Conservation (phyloP, 1,139 yeast genomes). For the Blastobotrys ciferrii region DNA sequence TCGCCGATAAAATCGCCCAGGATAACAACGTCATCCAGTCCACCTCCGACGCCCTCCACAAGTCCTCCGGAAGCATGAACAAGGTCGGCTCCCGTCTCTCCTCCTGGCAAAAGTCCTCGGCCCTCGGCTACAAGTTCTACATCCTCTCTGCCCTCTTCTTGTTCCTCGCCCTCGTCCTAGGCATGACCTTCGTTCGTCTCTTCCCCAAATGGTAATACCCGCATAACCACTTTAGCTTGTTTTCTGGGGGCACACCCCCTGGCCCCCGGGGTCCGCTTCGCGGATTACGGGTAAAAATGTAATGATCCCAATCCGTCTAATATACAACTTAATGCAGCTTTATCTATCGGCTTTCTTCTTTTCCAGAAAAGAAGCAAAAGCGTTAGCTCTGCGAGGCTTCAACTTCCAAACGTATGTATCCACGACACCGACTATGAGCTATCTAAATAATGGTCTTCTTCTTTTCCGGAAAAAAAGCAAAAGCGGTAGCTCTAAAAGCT, state of each 20-base stretch:
- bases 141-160: conserved; percentile 37
- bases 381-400: no score
- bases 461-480: no score
- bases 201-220: conserved; percentile 42
- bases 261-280: no score
- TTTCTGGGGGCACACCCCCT: neutral
- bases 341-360: no score
- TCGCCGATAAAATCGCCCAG: conserved; percentile 37
- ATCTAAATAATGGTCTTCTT: no score
- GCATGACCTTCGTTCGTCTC: conserved; percentile 38
- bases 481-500: no score
- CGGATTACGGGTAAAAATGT: no score
- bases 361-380: no score
- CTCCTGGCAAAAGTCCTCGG: conserved; percentile 35
- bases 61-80: conserved; percentile 37
- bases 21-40: conserved; percentile 37
- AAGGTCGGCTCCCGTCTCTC: conserved; percentile 36
- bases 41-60: conserved; percentile 37
- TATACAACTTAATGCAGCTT: no score
- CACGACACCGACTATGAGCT: no score
- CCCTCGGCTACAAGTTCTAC: conserved; percentile 43
- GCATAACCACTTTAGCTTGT: no score
- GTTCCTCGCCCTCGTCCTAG: conserved; percentile 34
- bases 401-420: no score
- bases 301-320: neutral